Percentiles rank a stretch among this genome's conserved stretches.
Conservation (phyloP, 495 filamentous ascomycete genomes). For the Penicillium ucsense region DNA sequence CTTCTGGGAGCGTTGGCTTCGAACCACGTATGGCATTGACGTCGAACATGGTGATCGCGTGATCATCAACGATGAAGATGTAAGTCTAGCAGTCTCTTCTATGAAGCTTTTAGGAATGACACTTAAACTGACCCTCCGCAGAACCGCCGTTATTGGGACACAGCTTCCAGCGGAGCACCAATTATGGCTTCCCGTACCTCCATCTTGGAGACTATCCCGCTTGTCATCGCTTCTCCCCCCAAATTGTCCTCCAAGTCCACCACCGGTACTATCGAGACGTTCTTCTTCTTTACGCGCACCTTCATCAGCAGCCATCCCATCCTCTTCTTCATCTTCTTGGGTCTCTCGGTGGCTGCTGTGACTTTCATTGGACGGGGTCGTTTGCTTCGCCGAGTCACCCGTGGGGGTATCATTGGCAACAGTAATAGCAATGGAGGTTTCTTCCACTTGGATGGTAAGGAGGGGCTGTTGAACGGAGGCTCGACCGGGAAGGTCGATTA, state of each 20-base stretch:
- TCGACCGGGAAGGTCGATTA: conserved; percentile 74
- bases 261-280: conserved; percentile 60
- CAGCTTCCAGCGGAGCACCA: conserved; percentile 71
- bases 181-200: conserved; percentile 88
- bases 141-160: conserved; percentile 93
- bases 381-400: conserved; percentile 24
- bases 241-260: conserved; percentile 84
- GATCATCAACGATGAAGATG: conserved; percentile 95
- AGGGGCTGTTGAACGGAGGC: conserved; percentile 51
- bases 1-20: conserved; percentile 96
- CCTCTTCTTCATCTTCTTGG: conserved; percentile 52
- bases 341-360: conserved; percentile 32
- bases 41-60: conserved; percentile 79
- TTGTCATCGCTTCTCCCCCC: conserved; percentile 62
- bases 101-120: background rate
- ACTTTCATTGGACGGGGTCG: conserved; percentile 26
- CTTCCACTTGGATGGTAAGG: conserved; percentile 70
- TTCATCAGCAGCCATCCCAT: conserved; percentile 64
- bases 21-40: conserved; percentile 86
- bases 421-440: conserved; percentile 51
- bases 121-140: conserved; percentile 31
- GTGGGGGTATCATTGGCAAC: conserved; percentile 45
- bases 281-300: conserved; percentile 66
- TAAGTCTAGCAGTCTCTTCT: conserved; percentile 38
- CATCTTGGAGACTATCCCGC: conserved; percentile 87